Evolutionary conservation across 2,329 filamentous ascomycete genomes (phyloP), one percentile per base, ranked within the genome.

Genomic region (Shiraia sp.): DNA sequence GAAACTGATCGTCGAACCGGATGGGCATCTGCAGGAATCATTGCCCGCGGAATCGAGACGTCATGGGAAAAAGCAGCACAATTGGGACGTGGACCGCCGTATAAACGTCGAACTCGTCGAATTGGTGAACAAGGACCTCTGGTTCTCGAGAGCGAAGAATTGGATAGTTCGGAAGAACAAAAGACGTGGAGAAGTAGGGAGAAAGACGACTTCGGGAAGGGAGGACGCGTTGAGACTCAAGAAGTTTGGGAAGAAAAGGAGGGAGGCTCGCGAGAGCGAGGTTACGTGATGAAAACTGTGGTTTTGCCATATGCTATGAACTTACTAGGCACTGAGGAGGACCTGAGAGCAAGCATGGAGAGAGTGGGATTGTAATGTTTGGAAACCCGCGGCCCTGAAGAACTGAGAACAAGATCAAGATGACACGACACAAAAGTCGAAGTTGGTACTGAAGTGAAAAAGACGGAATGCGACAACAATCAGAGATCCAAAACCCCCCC

Each of bases 21-120:
- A 0, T 96, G 90, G 87, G 86, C 90, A 57, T 90, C 87, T 1
- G 87, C 90, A 1, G 80, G 82, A 24, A 82, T 90, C 28, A 92
- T 96, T 49, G 89, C 89, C 0, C 78, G 81, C 34, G 90, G 90
- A 1, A 95, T 90, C 66, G 91, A 97, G 68, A 85, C 83, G 2
- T 80, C 83, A 0, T 99, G 93, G 93, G 78, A 81, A 45, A 88
- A 85, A 61, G 84, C 87, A 1, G 86, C 82, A 3, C 79, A 85
- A 47, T 75, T 87, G 55, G 88, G 88, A 0, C 79, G 82, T 32
- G 92, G 90, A 0, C 90, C 90, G 3, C 83, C 83, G 1, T 96
- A 95, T 32, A 33, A 39, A 32, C 41, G 51, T 6, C 37, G 58
- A 5, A 65, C 60, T 10, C 46, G 54, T 23, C 40, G 47, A 10